Base-by-base conservation (phyloP, 192 early-diverging fungal genomes). In the Linnemannia hyalina region DNA sequence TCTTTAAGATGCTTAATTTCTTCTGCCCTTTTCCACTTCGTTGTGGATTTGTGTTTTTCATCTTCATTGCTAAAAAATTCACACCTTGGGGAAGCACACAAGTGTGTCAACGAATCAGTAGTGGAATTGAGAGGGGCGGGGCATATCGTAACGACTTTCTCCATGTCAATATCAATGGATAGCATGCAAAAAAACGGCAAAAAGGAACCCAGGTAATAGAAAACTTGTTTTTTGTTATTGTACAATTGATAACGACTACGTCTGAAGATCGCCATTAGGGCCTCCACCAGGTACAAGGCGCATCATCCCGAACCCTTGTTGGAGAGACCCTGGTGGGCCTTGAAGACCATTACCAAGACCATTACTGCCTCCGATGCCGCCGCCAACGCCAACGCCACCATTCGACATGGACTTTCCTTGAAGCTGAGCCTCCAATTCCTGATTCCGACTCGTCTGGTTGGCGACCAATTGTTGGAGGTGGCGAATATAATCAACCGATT, bases 401-500 rank as follows among this genome's bases (percentile, higher is more conserved):
- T 41, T 46, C 8, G 71, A 73, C 26, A 41, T 9, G 29, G 44
- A 32, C 44, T 77, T 77, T 60, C 76, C 77, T 52, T 78, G 77
- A 18, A 78, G 38, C 46, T 78, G 77, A 38, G 89, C 80, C 85
- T 97, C 97, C 7, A 97, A 89, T 88, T 97, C 95, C 70, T 89
- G 88, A 77, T 93, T 89, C 23, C 94, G 93, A 42, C 89, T 91
- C 52, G 83, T 83, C 88, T 95, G 94, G 70, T 88, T 87, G 68
- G 90, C 91, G 9, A 95, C 90, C 74, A 92, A 83, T 68, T 90
- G 85, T 80, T 97, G 90, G 78, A 97, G 90, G 75, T 95, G 93
- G 42, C 92, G 91, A 80, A 99, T 96, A 86, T 98, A 97, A 47
- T 99, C 97, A 46, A 99, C 98, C 10, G 95, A 95, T 77, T 96